These are phyloP conservation scores for Dentipellis fragilis DNA, from an alignment of 768 basidiomycete genomes.

Conservation along the genomic window DNA sequence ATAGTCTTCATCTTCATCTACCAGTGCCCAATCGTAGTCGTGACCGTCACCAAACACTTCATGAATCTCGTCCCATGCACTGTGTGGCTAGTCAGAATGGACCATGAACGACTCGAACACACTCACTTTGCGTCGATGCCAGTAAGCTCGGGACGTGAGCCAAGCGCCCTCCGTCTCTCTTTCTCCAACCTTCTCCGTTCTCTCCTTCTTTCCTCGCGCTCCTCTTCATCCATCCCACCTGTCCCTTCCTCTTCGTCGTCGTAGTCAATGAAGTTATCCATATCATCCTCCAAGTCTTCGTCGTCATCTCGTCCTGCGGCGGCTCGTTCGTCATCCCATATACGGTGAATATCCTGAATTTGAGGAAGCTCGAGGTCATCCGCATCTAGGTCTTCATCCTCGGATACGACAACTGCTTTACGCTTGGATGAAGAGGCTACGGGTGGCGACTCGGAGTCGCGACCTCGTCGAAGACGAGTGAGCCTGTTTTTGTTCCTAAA, in stretches of 20 bases:
- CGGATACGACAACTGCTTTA: constrained; percentile 53
- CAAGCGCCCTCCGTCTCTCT: constrained; percentile 56
- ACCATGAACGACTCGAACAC: background rate
- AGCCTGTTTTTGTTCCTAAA: constrained; percentile 55
- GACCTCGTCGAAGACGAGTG: constrained; percentile 65
- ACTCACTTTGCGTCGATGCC: constrained; percentile 81
- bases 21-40: constrained; percentile 93
- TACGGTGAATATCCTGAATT: constrained; percentile 52
- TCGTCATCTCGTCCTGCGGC: constrained; percentile 42
- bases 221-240: constrained; percentile 60
- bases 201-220: constrained; percentile 63
- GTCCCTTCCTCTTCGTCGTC: constrained; percentile 52
- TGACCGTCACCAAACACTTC: constrained; percentile 95
- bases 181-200: constrained; percentile 58
- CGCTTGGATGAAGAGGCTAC: constrained; percentile 51
- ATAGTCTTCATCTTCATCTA: constrained; percentile 57
- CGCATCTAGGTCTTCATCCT: constrained; percentile 63
- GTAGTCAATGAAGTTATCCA: constrained; percentile 72
- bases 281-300: constrained; percentile 55
- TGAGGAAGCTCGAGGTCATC: constrained; percentile 42
- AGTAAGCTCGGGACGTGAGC: constrained; percentile 58
- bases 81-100: constrained; percentile 20
- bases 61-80: constrained; percentile 91
- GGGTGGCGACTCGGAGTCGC: constrained; percentile 62
- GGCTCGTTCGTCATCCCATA: constrained; percentile 76